These are phyloP conservation scores for Diospyros kaki DNA, from an alignment of 148 eudicot genomes.

Conservation along the genomic window DNA sequence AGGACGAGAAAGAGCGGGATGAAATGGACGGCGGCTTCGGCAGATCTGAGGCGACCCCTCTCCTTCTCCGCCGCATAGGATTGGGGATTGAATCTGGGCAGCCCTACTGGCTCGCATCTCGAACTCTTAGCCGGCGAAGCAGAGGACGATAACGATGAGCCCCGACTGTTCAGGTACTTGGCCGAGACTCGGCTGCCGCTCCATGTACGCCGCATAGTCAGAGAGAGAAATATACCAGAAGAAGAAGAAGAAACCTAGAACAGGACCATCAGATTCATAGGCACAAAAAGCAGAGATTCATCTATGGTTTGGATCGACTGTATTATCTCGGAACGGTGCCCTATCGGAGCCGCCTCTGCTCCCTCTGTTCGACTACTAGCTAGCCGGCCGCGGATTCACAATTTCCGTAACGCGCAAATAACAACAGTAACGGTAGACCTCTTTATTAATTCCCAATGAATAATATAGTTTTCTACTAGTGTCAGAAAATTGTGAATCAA, in stretches of 20 bases:
- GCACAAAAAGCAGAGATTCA: too few relatives aligned
- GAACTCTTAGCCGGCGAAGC: conserved; percentile 18
- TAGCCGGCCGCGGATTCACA: too few relatives aligned
- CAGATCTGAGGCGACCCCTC: conserved; percentile 47
- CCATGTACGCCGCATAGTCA: conserved; percentile 57
- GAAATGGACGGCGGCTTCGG: conserved; percentile 65
- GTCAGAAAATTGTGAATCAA: too few relatives aligned
- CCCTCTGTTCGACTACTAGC: too few relatives aligned
- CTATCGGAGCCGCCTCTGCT: too few relatives aligned
- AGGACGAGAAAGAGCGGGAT: conserved; percentile 63
- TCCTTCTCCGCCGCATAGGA: conserved; percentile 50
- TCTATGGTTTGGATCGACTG: too few relatives aligned
- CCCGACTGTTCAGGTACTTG: conserved; percentile 25
- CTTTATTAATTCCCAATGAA: too few relatives aligned
- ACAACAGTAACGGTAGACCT: too few relatives aligned
- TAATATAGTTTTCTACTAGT: too few relatives aligned
- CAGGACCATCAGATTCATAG: background rate
- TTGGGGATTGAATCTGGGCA: conserved; percentile 48
- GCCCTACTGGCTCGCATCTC: conserved; percentile 7
- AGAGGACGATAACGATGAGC: conserved; percentile 6
- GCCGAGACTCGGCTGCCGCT: conserved; percentile 64
- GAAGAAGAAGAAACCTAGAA: background rate
- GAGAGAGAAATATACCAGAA: background rate
- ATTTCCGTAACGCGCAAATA: too few relatives aligned
- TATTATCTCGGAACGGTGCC: too few relatives aligned